Conservation (phyloP, 768 basidiomycete species). For the Coprinopsis strossmayeri region DNA sequence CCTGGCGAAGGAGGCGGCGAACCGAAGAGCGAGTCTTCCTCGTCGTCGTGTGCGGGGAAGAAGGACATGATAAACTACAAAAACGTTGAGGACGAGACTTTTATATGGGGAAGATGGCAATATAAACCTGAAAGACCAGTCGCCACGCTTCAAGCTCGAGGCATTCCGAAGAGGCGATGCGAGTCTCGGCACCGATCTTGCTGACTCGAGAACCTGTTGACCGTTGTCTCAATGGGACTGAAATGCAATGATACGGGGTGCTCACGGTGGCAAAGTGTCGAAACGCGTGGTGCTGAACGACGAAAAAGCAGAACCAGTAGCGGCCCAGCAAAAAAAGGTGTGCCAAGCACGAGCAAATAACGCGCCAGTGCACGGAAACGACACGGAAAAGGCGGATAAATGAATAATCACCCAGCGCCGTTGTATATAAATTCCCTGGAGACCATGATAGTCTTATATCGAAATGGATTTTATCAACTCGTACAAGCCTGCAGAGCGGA, state of each 20-base stretch:
- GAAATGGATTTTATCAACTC: conserved; percentile 17
- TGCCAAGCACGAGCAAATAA: conserved; percentile 6
- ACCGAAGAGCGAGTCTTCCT: conserved; percentile 75
- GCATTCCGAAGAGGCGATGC: background rate
- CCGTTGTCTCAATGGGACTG: too few species aligned
- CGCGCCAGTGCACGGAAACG: too few species aligned
- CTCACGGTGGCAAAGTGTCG: background rate
- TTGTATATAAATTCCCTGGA: too few species aligned
- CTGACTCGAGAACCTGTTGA: background rate
- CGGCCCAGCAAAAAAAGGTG: background rate
- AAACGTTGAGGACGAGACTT: background rate
- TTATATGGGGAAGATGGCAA: background rate
- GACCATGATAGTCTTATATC: too few species aligned
- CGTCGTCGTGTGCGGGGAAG: conserved; percentile 15
- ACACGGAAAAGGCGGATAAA: background rate
- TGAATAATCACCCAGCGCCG: background rate
- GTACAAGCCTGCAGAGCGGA: conserved; percentile 12
- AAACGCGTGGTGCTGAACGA: background rate
- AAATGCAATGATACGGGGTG: too few species aligned
- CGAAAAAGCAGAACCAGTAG: background rate
- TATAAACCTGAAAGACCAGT: background rate
- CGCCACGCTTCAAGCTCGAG: background rate
- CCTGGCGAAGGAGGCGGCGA: conserved; percentile 76
- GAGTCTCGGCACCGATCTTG: background rate
- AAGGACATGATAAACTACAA: conserved; percentile 3